A percentile compares a stretch with the other conserved stretches of the same genome.
phyloP scores from a whole-genome alignment of 768 basidiomycete species.

The Tricholoma hemisulphureum region DNA sequence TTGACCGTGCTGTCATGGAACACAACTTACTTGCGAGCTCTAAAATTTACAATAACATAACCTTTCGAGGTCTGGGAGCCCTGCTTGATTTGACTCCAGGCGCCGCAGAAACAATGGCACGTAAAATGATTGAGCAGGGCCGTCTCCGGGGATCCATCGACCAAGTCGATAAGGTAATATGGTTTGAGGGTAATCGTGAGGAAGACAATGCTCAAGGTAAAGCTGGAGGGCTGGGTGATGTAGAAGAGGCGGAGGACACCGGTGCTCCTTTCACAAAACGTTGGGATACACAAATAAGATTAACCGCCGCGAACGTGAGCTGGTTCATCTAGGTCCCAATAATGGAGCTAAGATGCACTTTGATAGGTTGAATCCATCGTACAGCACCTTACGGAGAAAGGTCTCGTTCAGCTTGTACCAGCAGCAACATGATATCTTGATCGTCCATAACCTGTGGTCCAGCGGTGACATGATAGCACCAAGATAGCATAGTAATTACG shows the following conservation, averaged over 20 bases:
- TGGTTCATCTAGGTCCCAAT: background rate
- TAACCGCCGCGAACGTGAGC: constrained; percentile 82
- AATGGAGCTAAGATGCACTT: background rate
- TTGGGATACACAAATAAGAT: constrained; percentile 93
- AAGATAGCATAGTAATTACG: constrained; percentile 22
- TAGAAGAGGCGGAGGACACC: constrained; percentile 84
- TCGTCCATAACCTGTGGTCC: constrained; percentile 3
- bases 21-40: constrained; percentile 97
- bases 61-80: constrained; percentile 89
- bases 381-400: constrained; percentile 74
- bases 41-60: constrained; percentile 97
- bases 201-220: constrained; percentile 94
- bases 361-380: constrained; percentile 80
- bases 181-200: constrained; percentile 85
- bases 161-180: constrained; percentile 91
- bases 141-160: constrained; percentile 92
- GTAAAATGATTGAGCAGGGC: constrained; percentile 98
- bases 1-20: constrained; percentile 98
- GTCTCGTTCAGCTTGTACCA: constrained; percentile 47
- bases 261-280: constrained; percentile 88
- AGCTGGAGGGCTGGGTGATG: constrained; percentile 89
- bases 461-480: constrained; percentile 28
- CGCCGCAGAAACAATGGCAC: constrained; percentile 95
- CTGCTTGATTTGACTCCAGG: constrained; percentile 86
- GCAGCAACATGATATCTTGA: constrained; percentile 20